A percentile compares a stretch with the other conserved stretches of the same genome.
phyloP scores from a whole-genome alignment of 768 basidiomycete genomes.

The Mycena indigotica region DNA sequence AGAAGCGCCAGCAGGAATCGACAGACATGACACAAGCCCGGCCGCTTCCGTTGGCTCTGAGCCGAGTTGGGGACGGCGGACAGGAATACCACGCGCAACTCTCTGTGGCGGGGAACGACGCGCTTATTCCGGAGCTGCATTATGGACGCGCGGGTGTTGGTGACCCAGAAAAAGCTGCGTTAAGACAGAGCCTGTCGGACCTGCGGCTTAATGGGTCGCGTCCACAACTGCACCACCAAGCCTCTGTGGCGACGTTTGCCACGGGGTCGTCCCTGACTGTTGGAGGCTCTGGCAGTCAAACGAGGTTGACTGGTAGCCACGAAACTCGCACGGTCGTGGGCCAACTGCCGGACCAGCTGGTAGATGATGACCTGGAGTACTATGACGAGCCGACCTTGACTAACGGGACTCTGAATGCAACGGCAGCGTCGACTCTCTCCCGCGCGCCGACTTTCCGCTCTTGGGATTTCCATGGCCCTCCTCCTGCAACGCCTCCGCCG shows the following conservation, averaged over 20 bases:
- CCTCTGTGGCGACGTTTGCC: not conserved
- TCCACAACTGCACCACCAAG: not conserved
- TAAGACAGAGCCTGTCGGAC: not conserved
- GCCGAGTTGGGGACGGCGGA: not conserved
- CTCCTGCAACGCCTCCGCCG: too few relatives aligned
- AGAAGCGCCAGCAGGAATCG: not conserved
- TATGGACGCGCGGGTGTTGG: not conserved
- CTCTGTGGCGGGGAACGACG: not conserved
- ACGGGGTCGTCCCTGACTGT: not conserved
- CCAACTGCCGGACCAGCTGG: too few relatives aligned
- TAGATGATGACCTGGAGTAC: too few relatives aligned
- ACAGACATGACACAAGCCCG: not conserved
- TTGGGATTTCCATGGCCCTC: not conserved
- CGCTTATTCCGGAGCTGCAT: not conserved
- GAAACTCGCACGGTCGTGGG: too few relatives aligned
- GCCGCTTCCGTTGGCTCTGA: not conserved
- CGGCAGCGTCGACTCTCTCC: too few relatives aligned
- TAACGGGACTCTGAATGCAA: too few relatives aligned
- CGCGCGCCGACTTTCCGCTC: not conserved
- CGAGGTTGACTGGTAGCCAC: not conserved
- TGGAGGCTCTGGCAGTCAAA: not conserved
- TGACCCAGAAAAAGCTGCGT: not conserved
- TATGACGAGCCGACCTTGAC: too few relatives aligned
- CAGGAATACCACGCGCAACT: not conserved
- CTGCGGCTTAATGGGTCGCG: not conserved